phyloP scores from a whole-genome alignment of 192 early-diverging fungal genomes.

The Geranomyces michiganensis region DNA sequence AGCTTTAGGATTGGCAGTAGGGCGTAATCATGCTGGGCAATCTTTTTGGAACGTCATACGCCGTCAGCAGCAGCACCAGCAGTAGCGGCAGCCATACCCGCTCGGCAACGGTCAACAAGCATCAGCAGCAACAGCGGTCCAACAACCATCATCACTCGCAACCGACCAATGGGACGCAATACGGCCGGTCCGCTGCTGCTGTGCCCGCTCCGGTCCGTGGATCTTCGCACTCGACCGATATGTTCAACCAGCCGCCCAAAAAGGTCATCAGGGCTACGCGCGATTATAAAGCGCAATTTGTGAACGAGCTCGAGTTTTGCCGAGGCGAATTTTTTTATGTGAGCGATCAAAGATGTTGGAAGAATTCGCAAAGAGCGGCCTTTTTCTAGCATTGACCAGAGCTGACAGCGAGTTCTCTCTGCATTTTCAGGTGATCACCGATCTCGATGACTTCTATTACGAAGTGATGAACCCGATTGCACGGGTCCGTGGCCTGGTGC shows the following conservation, averaged over 20 bases:
- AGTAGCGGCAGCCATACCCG: neutral
- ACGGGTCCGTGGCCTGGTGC: conserved; percentile 42
- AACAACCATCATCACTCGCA: neutral
- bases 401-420: no score
- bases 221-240: conserved; percentile 34
- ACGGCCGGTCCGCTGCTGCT: no score
- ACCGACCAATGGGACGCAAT: neutral
- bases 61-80: conserved; percentile 7
- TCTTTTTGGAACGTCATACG: neutral
- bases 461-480: conserved; percentile 51
- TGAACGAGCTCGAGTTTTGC: conserved; percentile 43
- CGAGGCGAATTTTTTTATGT: conserved; percentile 58
- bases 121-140: neutral
- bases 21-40: no score
- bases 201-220: conserved; percentile 1
- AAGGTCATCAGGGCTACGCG: conserved; percentile 42
- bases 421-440: conserved; percentile 38
- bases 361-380: no score
- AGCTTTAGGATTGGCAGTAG: no score
- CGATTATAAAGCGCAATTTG: conserved; percentile 29
- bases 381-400: no score
- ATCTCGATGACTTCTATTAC: conserved; percentile 32
- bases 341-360: no score
- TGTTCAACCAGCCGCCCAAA: conserved; percentile 48
- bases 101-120: neutral